phyloP scores from a whole-genome alignment of 2,329 filamentous ascomycete genomes.

The Aspergillus sp. region DNA sequence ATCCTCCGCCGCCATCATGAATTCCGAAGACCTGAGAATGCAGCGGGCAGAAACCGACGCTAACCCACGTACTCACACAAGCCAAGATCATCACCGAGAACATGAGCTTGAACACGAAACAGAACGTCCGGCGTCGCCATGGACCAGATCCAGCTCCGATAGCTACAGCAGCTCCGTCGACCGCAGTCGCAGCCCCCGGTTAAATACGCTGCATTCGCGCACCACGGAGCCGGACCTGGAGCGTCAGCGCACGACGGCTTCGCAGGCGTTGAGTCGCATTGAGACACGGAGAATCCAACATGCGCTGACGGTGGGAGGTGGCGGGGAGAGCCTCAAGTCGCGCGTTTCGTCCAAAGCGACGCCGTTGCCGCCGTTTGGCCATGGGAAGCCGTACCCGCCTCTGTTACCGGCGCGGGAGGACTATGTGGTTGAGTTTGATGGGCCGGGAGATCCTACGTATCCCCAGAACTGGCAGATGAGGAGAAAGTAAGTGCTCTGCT shows the following conservation, averaged over 20 bases:
- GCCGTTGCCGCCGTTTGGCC: conserved; percentile 17
- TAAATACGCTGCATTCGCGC: conserved; percentile 19
- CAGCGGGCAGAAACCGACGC: no score
- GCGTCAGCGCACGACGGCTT: conserved; percentile 16
- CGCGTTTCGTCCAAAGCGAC: conserved; percentile 9
- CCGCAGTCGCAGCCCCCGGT: no score
- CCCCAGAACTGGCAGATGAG: conserved; percentile 46
- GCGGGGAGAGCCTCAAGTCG: conserved; percentile 17
- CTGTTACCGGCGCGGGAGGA: conserved; percentile 44
- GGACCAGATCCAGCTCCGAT: no score
- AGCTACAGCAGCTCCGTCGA: no score
- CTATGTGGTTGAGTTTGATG: conserved; percentile 49
- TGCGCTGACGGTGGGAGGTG: conserved; percentile 30
- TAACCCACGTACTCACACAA: no score
- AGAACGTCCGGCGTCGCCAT: no score
- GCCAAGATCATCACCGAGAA: no score
- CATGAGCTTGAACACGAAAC: no score
- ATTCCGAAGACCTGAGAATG: no score
- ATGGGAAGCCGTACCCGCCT: conserved; percentile 45
- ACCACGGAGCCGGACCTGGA: conserved; percentile 25
- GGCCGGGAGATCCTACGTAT: conserved; percentile 42
- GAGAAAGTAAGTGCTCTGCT: conserved; percentile 35
- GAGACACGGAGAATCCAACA: conserved; percentile 29
- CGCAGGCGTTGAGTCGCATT: conserved; percentile 21
- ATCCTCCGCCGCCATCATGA: no score